Percentiles rank a stretch among this genome's conserved stretches.
phyloP scores from a whole-genome alignment of 257 asterid species.

The Solanum megistacrolobum region DNA sequence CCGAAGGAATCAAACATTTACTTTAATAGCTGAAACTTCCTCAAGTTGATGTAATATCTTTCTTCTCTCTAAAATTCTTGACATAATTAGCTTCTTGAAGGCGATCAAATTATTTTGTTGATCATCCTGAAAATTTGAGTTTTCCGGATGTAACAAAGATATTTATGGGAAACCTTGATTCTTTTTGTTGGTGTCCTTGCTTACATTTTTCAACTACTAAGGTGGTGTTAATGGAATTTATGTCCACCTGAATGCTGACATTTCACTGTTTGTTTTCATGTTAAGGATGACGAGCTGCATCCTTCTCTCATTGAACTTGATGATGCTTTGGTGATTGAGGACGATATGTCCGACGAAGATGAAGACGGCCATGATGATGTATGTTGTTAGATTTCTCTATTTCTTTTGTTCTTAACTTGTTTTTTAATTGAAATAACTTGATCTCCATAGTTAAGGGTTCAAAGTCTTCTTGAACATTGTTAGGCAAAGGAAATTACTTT shows the following conservation, averaged over 20 bases:
- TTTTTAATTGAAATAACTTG: not conserved
- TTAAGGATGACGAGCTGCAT: constrained; percentile 82
- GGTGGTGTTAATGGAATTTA: not conserved
- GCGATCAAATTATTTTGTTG: not conserved
- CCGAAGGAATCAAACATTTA: not conserved
- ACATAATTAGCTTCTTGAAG: not conserved
- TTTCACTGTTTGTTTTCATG: not conserved
- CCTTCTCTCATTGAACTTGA: constrained; percentile 70
- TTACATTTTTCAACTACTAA: not conserved
- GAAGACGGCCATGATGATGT: constrained; percentile 76
- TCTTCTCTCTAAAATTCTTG: not conserved
- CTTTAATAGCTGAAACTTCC: not conserved
- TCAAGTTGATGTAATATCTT: not conserved
- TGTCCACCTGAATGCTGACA: not conserved
- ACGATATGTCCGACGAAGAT: constrained; percentile 71
- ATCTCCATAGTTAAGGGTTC: not conserved
- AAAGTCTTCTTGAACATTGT: not conserved
- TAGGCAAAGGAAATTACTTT: not conserved
- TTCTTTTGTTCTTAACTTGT: not conserved
- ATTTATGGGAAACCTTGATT: not conserved
- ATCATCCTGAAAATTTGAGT: not conserved
- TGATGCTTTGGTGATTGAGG: constrained; percentile 92
- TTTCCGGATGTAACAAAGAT: not conserved
- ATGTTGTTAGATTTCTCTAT: constrained; percentile 11
- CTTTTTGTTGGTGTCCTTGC: not conserved